Percentiles rank a stretch among this genome's conserved stretches.
These are phyloP conservation scores for Volvariella volvacea DNA, from an alignment of 1,284 basidiomycete species.

Conservation along the genomic window DNA sequence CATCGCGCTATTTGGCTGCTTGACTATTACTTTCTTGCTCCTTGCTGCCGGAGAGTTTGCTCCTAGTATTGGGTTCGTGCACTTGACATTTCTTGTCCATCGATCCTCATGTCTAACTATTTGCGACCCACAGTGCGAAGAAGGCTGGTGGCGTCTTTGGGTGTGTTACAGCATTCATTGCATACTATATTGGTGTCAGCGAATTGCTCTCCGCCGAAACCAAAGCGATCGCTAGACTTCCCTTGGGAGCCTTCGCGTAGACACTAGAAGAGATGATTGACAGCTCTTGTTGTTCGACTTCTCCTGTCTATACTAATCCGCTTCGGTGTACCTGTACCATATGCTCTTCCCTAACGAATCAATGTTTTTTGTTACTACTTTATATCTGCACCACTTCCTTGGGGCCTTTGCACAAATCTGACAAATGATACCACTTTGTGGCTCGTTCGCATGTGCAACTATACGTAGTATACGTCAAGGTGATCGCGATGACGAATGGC, in stretches of 20 bases:
- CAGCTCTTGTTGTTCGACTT: background rate
- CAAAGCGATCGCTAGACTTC: conserved; percentile 21
- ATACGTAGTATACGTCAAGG: too few relatives aligned
- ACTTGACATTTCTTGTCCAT: background rate
- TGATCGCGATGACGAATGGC: too few relatives aligned
- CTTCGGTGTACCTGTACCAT: too few relatives aligned
- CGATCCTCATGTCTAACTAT: conserved; percentile 11
- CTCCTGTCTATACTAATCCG: too few relatives aligned
- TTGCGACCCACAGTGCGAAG: conserved; percentile 23
- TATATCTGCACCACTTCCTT: too few relatives aligned
- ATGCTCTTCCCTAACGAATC: too few relatives aligned
- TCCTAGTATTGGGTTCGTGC: conserved; percentile 17
- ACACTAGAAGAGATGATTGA: conserved; percentile 10
- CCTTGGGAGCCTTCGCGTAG: conserved; percentile 27
- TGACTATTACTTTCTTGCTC: conserved; percentile 53
- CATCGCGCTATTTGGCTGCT: conserved; percentile 53
- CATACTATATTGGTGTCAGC: conserved; percentile 62
- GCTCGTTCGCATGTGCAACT: too few relatives aligned
- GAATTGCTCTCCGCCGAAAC: conserved; percentile 43
- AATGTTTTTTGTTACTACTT: too few relatives aligned
- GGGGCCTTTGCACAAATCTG: too few relatives aligned
- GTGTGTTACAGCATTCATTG: conserved; percentile 57
- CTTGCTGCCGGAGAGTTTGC: conserved; percentile 39
- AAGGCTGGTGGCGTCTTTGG: conserved; percentile 75
- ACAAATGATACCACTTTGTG: too few relatives aligned